Conservation (phyloP, 306 rosid genomes). For the Vigna nakashimae region DNA sequence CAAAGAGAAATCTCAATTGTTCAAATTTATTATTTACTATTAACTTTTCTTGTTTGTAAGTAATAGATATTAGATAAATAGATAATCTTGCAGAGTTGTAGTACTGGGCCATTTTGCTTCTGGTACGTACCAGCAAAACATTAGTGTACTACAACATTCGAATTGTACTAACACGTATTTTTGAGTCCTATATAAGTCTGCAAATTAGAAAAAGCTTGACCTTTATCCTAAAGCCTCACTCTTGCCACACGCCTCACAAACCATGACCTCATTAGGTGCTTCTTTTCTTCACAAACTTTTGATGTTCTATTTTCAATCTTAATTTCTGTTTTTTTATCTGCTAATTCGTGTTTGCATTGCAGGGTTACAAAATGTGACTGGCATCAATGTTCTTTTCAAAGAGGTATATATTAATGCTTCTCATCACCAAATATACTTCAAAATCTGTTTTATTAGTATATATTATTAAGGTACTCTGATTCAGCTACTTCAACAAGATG, state of each 20-base stretch:
- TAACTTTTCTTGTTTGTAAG: background rate
- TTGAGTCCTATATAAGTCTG: background rate
- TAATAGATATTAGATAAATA: background rate
- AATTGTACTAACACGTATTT: conserved; percentile 18
- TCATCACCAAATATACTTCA: background rate
- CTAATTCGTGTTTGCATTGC: conserved; percentile 24
- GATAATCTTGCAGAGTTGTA: background rate
- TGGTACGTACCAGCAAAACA: background rate
- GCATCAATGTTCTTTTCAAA: conserved; percentile 41
- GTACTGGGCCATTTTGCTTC: background rate
- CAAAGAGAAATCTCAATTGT: no score
- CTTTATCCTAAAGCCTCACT: conserved; percentile 7
- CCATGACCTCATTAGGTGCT: conserved; percentile 38
- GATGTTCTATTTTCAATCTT: conserved; percentile 1
- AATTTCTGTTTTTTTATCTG: background rate
- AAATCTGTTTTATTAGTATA: no score
- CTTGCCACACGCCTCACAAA: background rate
- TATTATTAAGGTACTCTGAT: no score
- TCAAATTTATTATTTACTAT: background rate
- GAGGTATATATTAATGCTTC: conserved; percentile 41
- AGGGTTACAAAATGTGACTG: conserved; percentile 30
- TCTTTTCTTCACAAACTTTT: background rate
- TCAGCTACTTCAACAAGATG: no score
- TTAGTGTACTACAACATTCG: background rate
- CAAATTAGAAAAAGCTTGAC: background rate